Percentiles rank a stretch among this genome's conserved stretches.
Evolutionary conservation across 2,329 filamentous ascomycete genomes (phyloP).

Genomic region (Fusarium sp.): DNA sequence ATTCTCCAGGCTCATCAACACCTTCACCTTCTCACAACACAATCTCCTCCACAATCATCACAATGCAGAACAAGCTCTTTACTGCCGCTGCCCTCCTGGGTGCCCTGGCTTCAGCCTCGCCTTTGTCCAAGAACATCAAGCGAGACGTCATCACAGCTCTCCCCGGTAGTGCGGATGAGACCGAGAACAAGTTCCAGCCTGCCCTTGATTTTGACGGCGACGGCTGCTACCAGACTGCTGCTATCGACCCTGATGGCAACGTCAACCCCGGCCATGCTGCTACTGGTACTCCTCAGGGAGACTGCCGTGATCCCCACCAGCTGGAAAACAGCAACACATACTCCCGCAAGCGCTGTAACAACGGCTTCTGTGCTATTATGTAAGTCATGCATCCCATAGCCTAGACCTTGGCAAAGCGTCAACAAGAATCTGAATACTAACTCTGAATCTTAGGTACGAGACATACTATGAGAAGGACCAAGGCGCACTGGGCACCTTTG

Average conservation of each 20-base stretch:
- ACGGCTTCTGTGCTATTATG: conserved; percentile 53
- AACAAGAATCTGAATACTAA: neutral
- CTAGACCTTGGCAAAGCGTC: too few relatives aligned
- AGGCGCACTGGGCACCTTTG: conserved; percentile 50
- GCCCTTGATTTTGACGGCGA: conserved; percentile 57
- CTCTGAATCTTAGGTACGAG: conserved; percentile 33
- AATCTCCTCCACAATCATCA: neutral
- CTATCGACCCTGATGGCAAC: conserved; percentile 55
- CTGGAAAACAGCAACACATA: conserved; percentile 53
- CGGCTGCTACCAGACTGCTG: conserved; percentile 62
- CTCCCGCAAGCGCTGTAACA: conserved; percentile 52
- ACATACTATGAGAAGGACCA: conserved; percentile 62
- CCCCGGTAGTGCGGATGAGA: conserved; percentile 50
- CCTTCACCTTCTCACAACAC: neutral
- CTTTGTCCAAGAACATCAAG: conserved; percentile 33
- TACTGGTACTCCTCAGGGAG: conserved; percentile 48
- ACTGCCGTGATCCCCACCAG: conserved; percentile 50
- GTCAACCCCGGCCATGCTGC: conserved; percentile 47
- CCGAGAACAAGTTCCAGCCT: conserved; percentile 55
- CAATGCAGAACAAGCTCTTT: conserved; percentile 37
- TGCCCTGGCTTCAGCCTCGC: conserved; percentile 36
- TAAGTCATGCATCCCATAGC: neutral
- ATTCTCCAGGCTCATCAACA: neutral
- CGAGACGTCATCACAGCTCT: conserved; percentile 50
- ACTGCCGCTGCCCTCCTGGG: conserved; percentile 33